Evolutionary conservation across 139 green algal genomes (phyloP), one percentile per base, ranked within the genome.

Genomic region (Tetraselmis striata): DNA sequence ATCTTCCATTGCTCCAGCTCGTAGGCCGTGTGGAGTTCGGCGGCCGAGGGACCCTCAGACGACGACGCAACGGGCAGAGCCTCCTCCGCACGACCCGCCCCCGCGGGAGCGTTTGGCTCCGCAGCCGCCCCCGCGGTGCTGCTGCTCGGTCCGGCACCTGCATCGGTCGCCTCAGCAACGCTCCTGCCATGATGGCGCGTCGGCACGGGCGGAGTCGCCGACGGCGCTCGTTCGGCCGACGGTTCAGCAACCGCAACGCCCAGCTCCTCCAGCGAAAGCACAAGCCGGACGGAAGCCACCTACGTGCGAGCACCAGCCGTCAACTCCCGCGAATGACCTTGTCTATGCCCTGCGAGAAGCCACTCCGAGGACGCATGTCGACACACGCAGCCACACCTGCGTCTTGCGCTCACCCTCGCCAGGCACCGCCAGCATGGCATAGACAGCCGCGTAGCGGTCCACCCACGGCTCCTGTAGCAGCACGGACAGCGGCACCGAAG

Each of bases 1-100:
- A 87, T 89, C 78, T 91, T 91, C 91, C 91, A 94, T 1, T 90
- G 83, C 80, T 94, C 91, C 32, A 94, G 85, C 83, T 93, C 85
- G 77, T 85, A 94, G 0, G 91, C 89, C 1, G 80, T 87, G 26
- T 87, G 59, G 30, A 90, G 91, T 81, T 94, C 90, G 0, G 84
- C 45, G 5, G 45, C 45, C 5, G 11, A 25, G 11, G 45, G 45
- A 67, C 5, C 45, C 45, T 67, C 45, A 25, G 45, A 18, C 45
- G 45, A 5, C 11, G n/a, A n/a, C n/a, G n/a, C n/a, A n/a, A n/a
- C n/a, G n/a, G n/a, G n/a, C n/a, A n/a, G n/a, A n/a, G 85, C 77
- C 30, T 2, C 67, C 59, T 1, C 31, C 77, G 29, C 2, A n/a
- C n/a, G 2, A 2, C 77, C 30, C 30, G 23, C 23, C 32, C 77